These are phyloP conservation scores for Xylariaceae sp. DNA, from an alignment of 2,329 filamentous ascomycete species.

Conservation along the genomic window DNA sequence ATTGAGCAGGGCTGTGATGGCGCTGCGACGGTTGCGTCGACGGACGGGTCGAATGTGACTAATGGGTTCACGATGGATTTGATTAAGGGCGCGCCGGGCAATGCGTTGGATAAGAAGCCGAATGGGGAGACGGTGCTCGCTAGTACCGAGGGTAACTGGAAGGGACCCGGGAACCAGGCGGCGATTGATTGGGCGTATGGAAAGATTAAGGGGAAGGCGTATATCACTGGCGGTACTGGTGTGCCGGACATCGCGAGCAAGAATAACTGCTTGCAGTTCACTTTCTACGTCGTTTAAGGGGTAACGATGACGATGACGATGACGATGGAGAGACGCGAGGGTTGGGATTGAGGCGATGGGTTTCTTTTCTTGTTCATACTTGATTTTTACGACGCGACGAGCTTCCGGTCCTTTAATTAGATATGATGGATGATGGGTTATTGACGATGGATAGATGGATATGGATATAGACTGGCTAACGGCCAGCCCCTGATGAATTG, in stretches of 20 bases:
- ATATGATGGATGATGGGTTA: no score
- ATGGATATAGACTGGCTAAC: no score
- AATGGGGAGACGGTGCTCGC: conserved; percentile 33
- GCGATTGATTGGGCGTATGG: conserved; percentile 33
- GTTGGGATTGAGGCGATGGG: background rate
- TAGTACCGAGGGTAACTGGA: conserved; percentile 37
- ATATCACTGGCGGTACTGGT: conserved; percentile 34
- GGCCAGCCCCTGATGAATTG: no score
- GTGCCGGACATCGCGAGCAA: conserved; percentile 33
- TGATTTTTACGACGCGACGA: background rate
- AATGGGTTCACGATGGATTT: conserved; percentile 34
- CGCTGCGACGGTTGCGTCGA: conserved; percentile 34
- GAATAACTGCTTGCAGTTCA: conserved; percentile 31
- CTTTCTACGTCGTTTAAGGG: conserved; percentile 21
- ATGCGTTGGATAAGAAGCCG: conserved; percentile 31
- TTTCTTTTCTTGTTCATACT: no score
- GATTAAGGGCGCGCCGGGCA: conserved; percentile 32
- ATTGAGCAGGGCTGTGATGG: conserved; percentile 37
- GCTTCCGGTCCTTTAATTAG: background rate
- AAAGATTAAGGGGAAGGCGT: conserved; percentile 31
- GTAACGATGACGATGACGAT: background rate
- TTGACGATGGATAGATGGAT: no score
- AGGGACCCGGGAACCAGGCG: conserved; percentile 34
- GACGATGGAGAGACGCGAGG: no score
- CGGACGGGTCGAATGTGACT: conserved; percentile 32